Evolutionary conservation across 106 monocot genomes (phyloP), one percentile per base, ranked within the genome.

Genomic region (Dendrobium catenatum): DNA sequence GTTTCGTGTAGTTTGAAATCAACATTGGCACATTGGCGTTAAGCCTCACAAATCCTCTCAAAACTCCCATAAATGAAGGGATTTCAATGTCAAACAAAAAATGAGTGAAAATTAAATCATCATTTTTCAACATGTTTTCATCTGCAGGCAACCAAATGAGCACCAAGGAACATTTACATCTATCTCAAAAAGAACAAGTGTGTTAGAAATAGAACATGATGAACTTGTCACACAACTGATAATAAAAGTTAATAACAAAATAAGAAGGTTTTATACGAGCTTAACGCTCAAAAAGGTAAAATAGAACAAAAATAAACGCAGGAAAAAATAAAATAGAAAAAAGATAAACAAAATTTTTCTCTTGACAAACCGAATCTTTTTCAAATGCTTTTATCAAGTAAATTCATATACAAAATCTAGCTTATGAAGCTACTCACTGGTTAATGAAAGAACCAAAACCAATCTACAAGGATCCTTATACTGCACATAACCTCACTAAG

Each of bases 331-430:
- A 70, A 37, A 27, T 37, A 37, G 40, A 37, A 37, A 16, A 16
- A 29, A 37, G 72, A 41, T 33, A 37, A 37, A 72, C 8, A 27
- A 72, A 27, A 9, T 0, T 72, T 72, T 33, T 29, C 72, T 72
- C 13, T 70, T 51, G 1, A 72, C 24, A 40, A 4, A 33, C 72
- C 13, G 22, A 43, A 74, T 44, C 74, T 19, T 74, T 43, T 42
- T 37, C 1, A 42, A 74, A 43, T 43, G 8, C 61, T 61, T 22
- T 56, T 61, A 37, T 22, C 15, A 70, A 37, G 29, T 70, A 70
- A 70, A 70, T 37, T 37, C 70, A 15, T 70, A 37, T 70, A 74
- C 74, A 42, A 19, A 20, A 19, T 74, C 74, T 44, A 74, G 74
- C 43, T 74, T 74, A 74, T 43, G 11, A 44, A 74, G 16, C 41